Evolutionary conservation across 1,284 basidiomycete genomes (phyloP), one percentile per base, ranked within the genome.

Genomic region (Puccinia coronata): DNA sequence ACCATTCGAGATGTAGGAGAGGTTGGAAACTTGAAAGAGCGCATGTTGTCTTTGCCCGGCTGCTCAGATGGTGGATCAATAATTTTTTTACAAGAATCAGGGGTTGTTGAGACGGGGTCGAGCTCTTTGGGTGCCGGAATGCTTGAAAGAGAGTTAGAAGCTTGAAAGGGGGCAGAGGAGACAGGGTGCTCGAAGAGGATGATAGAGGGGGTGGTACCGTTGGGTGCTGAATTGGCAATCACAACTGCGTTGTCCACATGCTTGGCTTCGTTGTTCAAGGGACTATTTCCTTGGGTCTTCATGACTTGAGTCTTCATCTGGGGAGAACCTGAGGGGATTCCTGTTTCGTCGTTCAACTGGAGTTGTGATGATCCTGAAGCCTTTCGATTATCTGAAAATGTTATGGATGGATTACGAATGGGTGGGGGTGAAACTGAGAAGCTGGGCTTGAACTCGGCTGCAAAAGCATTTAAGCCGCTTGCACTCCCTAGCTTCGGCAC

Each of bases 21-120:
- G 16, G 43, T 16, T 20, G 79, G 79, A 65, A 80, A 80, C 43
- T 80, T 80, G 57, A 80, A 80, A 1, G 69, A 65, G 12, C 59
- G 67, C 79, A 80, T 80, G 39, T 80, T 80, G 69, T 80, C 79
- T 63, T 80, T 80, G 25, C 79, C 79, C n/a, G 70, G 69, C 47
- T 70, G 69, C 31, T 80, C 79, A 41, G 39, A 49, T 73, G 31
- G 39, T 65, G 73, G 53, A 57, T 51, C 23, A 25, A 39, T 47
- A 20, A 67, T 20, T 31, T 28, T 70, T n/a, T n/a, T n/a, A n/a
- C 16, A 34, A n/a, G 23, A 6, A 16, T 39, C 41, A 59, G 65
- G 39, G 59, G 63, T 12, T 51, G 75, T n/a, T 43, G 36, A 28
- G 9, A 31, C 23, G n/a, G 76, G 23, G n/a, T 55, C 39, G 23